phyloP scores from a whole-genome alignment of 345 rosid genomes.

The Brassica napus region Da-Ae NC_063436.1:8546001-8546500 shows the following conservation, averaged over 20 bases:
- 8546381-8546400: slow-evolving; percentile 99
- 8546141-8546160: slow-evolving; percentile 93
- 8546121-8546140: slow-evolving; percentile 82
- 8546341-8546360: slow-evolving; percentile 83
- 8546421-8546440: slow-evolving; percentile 79
- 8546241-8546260: slow-evolving; percentile 87
- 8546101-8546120: slow-evolving; percentile 85
- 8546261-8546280: slow-evolving; percentile 91
- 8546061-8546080: slow-evolving; percentile 94
- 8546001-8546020: slow-evolving; percentile 57
- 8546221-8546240: slow-evolving; percentile 91
- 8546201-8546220: slow-evolving; percentile 89
- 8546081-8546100: slow-evolving; percentile 98
- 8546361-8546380: slow-evolving; percentile 94
- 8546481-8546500: slow-evolving; percentile 78
- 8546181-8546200: slow-evolving; percentile 98
- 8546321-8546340: slow-evolving; percentile 98
- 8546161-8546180: slow-evolving; percentile 86
- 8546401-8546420: slow-evolving; percentile 85
- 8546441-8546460: slow-evolving; percentile 88
- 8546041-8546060: slow-evolving; percentile 73
- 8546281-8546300: slow-evolving; percentile 99
- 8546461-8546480: slow-evolving; percentile 96
- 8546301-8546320: slow-evolving; percentile 79
- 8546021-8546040: slow-evolving; percentile 72